A percentile compares a stretch with the other conserved stretches of the same genome.
phyloP scores from a whole-genome alignment of 441 rosid genomes.

The Erodium moschatum region DNA sequence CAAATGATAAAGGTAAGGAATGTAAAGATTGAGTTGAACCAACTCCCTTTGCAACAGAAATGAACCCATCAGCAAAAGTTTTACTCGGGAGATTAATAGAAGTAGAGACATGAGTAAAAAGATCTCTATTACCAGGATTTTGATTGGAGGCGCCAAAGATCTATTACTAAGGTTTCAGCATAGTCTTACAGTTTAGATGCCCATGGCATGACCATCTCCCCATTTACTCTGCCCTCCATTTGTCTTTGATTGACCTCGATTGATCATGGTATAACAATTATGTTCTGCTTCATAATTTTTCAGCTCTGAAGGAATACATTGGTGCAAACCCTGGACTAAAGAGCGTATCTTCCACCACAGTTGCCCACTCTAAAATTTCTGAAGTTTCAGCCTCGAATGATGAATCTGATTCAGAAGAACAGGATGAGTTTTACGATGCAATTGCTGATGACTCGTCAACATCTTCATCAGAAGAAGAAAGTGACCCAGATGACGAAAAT shows the following conservation, averaged over 20 bases:
- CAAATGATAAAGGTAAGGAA: too few species aligned
- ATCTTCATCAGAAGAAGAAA: constrained; percentile 38
- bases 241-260: background rate
- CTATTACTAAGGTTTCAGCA: background rate
- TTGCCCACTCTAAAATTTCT: constrained; percentile 47
- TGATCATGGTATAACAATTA: constrained; percentile 9
- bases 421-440: constrained; percentile 95
- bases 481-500: constrained; percentile 43
- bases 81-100: too few species aligned
- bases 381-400: constrained; percentile 36
- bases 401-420: constrained; percentile 54
- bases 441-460: constrained; percentile 54
- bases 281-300: constrained; percentile 23
- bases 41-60: too few species aligned
- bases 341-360: constrained; percentile 42
- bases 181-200: too few species aligned
- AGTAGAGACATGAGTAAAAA: too few species aligned
- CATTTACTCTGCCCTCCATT: background rate
- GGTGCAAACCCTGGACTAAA: constrained; percentile 85
- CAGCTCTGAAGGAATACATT: constrained; percentile 91
- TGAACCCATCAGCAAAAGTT: too few species aligned
- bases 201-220: background rate
- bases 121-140: too few species aligned
- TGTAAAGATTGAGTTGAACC: too few species aligned
- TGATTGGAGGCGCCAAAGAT: too few species aligned